Conservation (phyloP, 495 filamentous ascomycete species). For the Penicillium turbatum region DNA sequence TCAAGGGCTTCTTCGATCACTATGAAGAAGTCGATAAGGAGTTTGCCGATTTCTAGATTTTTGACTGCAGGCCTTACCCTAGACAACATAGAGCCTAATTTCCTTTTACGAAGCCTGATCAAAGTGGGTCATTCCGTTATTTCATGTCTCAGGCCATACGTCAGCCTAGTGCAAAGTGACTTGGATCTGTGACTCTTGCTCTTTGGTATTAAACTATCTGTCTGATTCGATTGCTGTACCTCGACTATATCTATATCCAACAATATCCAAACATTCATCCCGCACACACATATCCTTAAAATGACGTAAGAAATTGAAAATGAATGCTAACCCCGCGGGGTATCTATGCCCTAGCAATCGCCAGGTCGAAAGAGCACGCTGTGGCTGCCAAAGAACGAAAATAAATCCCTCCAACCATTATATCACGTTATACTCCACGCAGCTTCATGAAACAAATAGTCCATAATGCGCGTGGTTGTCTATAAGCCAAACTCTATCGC, state of each 20-base stretch:
- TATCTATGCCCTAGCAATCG: background rate
- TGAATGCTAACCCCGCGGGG: background rate
- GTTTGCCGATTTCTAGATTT: constrained; percentile 54
- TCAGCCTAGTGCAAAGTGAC: background rate
- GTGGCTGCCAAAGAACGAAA: background rate
- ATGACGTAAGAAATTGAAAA: background rate
- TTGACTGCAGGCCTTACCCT: background rate
- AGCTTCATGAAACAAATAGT: background rate
- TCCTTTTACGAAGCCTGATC: constrained; percentile 2
- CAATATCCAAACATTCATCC: background rate
- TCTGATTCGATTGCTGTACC: constrained; percentile 1
- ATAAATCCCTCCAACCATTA: background rate
- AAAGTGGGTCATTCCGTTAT: constrained; percentile 4
- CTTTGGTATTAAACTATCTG: background rate
- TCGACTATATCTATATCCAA: constrained; percentile 8
- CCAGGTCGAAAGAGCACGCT: background rate
- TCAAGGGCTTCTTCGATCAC: constrained; percentile 83
- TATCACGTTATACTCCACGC: background rate
- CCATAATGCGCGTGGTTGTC: background rate
- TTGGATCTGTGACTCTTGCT: background rate
- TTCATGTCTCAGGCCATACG: background rate
- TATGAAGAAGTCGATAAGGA: constrained; percentile 85
- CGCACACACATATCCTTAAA: background rate
- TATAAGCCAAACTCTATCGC: background rate
- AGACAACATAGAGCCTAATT: background rate